Evolutionary conservation across 2,329 filamentous ascomycete species (phyloP), one percentile per base, ranked within the genome.

Genomic region (Clonostachys rosea): DNA sequence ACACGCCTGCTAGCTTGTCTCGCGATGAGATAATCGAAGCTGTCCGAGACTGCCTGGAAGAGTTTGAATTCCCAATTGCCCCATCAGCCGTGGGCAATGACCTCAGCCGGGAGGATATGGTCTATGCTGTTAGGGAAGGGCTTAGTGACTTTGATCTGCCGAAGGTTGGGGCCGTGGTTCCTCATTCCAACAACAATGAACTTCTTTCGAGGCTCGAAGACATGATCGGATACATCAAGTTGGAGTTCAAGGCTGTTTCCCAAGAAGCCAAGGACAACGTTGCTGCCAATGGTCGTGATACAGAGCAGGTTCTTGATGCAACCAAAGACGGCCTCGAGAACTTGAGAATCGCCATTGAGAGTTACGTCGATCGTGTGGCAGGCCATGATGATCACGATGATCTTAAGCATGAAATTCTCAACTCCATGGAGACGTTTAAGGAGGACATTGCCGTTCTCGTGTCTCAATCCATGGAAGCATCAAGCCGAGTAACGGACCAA

Each of bases 321-420:
- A 85, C 95, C 40, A 92, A 90, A 55, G 89, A 95, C 60, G 91
- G 91, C 1, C 76, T 96, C 13, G 90, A 95, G 55, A 85, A 81
- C 54, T 78, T 97, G 7, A 84, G 90, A 11, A 70, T 74, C 12
- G 87, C 95, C 49, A 88, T 97, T 47, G 89, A 96, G 56, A 74
- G 73, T 40, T 95, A 95, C 54, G 83, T 94, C 49, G 84, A 91
- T 56, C 83, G 83, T 42, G 81, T 84, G 8, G 76, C 82, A 14
- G 87, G 87, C 50, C 76, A 81, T 2, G 77, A 83, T 2, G 81
- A 80, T 17, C 89, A 91, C 50, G 86, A 92, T 54, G 88, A 94
- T 51, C 85, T 94, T 48, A 78, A 92, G 58, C 83, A 89, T 34
- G 79, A 76, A 33, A 74, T 91, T 46, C 71, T 79, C 13, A 74